A percentile compares a stretch with the other conserved stretches of the same genome.
phyloP scores from a whole-genome alignment of 2,329 filamentous ascomycete genomes.

The Colletotrichum somersetense region DNA sequence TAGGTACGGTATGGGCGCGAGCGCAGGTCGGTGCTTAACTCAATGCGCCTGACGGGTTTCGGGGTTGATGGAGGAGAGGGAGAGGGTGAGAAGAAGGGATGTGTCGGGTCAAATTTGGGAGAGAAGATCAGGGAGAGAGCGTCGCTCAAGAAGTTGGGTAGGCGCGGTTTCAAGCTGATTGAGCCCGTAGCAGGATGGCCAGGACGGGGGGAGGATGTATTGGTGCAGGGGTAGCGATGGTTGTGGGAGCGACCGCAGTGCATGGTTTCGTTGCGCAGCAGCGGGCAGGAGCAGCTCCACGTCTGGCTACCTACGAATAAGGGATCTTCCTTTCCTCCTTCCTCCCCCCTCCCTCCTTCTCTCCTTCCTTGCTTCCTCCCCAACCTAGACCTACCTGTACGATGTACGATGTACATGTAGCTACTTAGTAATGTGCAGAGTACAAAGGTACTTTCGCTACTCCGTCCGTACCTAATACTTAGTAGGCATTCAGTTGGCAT shows the following conservation, averaged over 20 bases:
- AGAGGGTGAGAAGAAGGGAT: conserved; percentile 32
- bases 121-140: conserved; percentile 29
- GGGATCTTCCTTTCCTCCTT: not conserved
- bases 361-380: not conserved
- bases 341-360: not conserved
- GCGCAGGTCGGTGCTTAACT: conserved; percentile 40
- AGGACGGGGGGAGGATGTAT: conserved; percentile 17
- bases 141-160: conserved; percentile 29
- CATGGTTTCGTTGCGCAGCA: conserved; percentile 26
- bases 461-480: too few relatives aligned
- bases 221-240: conserved; percentile 35
- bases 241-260: conserved; percentile 19
- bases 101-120: conserved; percentile 38
- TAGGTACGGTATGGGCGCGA: conserved; percentile 7
- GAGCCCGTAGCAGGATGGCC: conserved; percentile 36
- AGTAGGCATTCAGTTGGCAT: not conserved
- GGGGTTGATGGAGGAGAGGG: conserved; percentile 22
- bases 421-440: not conserved
- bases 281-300: conserved; percentile 5
- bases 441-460: not conserved
- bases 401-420: not conserved
- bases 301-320: not conserved
- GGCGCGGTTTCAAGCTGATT: conserved; percentile 41
- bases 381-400: too few relatives aligned
- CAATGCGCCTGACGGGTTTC: conserved; percentile 42